A percentile compares a stretch with the other conserved stretches of the same genome.
These are phyloP conservation scores for Debaryomyces sp. DNA, from an alignment of 1,139 yeast species.

Conservation along the genomic window DNA sequence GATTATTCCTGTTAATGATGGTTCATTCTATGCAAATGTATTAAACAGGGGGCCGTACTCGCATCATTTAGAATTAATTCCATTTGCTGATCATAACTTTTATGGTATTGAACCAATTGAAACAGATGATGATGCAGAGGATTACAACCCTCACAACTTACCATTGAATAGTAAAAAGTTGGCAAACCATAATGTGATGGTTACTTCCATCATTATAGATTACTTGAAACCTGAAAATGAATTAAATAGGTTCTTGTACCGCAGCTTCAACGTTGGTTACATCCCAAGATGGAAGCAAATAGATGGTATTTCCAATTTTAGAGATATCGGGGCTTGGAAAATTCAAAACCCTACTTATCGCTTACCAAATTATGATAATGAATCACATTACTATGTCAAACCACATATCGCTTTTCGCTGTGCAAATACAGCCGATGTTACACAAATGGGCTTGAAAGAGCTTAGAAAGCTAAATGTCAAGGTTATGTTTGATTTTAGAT, in stretches of 20 bases:
- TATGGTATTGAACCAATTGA: constrained; percentile 51
- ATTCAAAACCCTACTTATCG: constrained; percentile 35
- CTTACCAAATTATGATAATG: constrained; percentile 4
- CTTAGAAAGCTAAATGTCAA: constrained; percentile 51
- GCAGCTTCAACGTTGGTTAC: constrained; percentile 39
- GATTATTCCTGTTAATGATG: constrained; percentile 67
- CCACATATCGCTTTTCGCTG: constrained; percentile 63
- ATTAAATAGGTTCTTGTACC: constrained; percentile 50
- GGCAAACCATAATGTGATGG: constrained; percentile 62
- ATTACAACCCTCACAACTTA: constrained; percentile 33
- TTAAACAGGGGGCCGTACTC: constrained; percentile 54
- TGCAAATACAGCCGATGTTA: constrained; percentile 59
- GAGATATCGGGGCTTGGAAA: constrained; percentile 83
- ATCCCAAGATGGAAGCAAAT: constrained; percentile 60
- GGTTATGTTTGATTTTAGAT: constrained; percentile 70
- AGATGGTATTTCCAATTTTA: constrained; percentile 71
- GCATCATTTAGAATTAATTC: constrained; percentile 60
- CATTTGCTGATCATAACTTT: constrained; percentile 80
- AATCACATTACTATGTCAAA: constrained; percentile 45
- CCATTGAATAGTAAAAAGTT: constrained; percentile 32
- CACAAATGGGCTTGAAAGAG: constrained; percentile 46
- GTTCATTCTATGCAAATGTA: constrained; percentile 57
- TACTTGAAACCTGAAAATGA: constrained; percentile 57
- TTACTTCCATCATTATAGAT: constrained; percentile 52
- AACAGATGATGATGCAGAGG: constrained; percentile 30